Evolutionary conservation across 352 stramenopile genomes (phyloP).

Genomic region (Phytophthora idaei): DNA sequence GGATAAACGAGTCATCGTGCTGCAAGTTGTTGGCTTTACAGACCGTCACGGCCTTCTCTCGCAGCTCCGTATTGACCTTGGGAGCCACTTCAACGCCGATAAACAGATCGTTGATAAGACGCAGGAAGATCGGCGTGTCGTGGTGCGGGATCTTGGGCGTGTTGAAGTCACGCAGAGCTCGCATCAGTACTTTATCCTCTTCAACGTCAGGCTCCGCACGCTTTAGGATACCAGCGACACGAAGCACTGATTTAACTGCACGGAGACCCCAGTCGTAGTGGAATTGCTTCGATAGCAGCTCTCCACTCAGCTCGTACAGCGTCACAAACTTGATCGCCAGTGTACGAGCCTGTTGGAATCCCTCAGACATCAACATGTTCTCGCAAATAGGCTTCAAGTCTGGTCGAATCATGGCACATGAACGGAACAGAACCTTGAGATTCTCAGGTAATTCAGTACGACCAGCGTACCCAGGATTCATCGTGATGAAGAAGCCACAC

Average conservation of each 20-base stretch:
- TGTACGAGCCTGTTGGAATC: slow-evolving; percentile 86
- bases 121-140: slow-evolving; percentile 89
- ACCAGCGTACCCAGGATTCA: slow-evolving; percentile 94
- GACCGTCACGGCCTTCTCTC: slow-evolving; percentile 91
- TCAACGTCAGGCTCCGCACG: slow-evolving; percentile 81
- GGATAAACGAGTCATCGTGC: slow-evolving; percentile 86
- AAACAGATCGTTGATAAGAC: slow-evolving; percentile 88
- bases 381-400: slow-evolving; percentile 92
- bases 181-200: slow-evolving; percentile 90
- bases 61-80: slow-evolving; percentile 94
- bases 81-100: slow-evolving; percentile 94
- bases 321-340: slow-evolving; percentile 94
- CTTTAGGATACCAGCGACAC: slow-evolving; percentile 87
- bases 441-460: slow-evolving; percentile 90
- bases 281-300: slow-evolving; percentile 90
- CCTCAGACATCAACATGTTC: slow-evolving; percentile 92
- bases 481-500: slow-evolving; percentile 95
- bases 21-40: slow-evolving; percentile 90
- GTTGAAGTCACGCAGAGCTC: slow-evolving; percentile 86
- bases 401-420: slow-evolving; percentile 94
- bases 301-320: slow-evolving; percentile 85
- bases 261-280: slow-evolving; percentile 93
- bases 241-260: slow-evolving; percentile 88
- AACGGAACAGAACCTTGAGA: slow-evolving; percentile 92
- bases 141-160: slow-evolving; percentile 89